phyloP scores from a whole-genome alignment of 192 early-diverging fungal genomes.

The Backusella parvicylindrica region DNA sequence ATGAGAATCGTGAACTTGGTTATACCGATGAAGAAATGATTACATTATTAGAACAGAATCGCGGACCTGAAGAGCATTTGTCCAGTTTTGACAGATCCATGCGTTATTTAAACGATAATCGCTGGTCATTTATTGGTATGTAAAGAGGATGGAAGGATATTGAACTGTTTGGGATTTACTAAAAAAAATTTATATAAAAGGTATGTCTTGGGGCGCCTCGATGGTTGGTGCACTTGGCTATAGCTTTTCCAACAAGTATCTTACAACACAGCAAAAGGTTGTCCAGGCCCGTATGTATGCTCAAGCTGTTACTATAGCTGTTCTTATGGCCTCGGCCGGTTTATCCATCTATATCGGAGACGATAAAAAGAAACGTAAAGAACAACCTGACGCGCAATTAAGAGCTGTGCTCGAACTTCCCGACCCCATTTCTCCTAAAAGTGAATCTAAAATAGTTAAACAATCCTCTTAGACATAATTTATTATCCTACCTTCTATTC shows the following conservation, averaged over 20 bases:
- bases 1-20: slow-evolving; percentile 34
- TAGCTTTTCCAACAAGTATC: slow-evolving; percentile 39
- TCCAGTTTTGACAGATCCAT: slow-evolving; percentile 17
- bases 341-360: slow-evolving; percentile 39
- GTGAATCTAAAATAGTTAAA: slow-evolving; percentile 14
- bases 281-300: slow-evolving; percentile 75
- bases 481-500: background rate
- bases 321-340: slow-evolving; percentile 56
- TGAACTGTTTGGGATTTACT: background rate
- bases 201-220: slow-evolving; percentile 36
- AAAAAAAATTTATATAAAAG: slow-evolving; percentile 1
- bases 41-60: background rate
- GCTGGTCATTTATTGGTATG: slow-evolving; percentile 39
- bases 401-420: slow-evolving; percentile 32
- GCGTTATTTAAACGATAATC: slow-evolving; percentile 30
- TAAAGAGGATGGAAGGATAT: background rate
- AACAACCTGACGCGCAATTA: slow-evolving; percentile 31
- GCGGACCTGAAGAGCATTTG: background rate
- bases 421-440: slow-evolving; percentile 8
- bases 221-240: slow-evolving; percentile 41
- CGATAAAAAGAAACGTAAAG: slow-evolving; percentile 15
- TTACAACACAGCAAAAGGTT: slow-evolving; percentile 57
- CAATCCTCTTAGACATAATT: slow-evolving; percentile 8
- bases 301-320: slow-evolving; percentile 59
- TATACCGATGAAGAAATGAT: slow-evolving; percentile 33